These are phyloP conservation scores for Ephemerocybe angulata DNA, from an alignment of 768 basidiomycete species.

Conservation along the genomic window DNA sequence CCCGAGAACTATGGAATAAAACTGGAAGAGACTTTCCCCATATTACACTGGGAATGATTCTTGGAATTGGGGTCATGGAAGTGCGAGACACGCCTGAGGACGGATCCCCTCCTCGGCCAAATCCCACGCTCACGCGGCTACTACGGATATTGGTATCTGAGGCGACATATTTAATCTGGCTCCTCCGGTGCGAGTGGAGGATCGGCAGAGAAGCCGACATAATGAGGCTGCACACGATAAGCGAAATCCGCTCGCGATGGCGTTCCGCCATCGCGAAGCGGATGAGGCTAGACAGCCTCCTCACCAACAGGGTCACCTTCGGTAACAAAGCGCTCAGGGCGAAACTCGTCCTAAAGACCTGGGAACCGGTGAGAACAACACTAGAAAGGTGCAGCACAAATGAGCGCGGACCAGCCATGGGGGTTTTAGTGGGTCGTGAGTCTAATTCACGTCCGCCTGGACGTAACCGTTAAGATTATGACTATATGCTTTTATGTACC, in stretches of 20 bases:
- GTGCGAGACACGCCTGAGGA: conserved; percentile 2
- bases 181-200: conserved; percentile 19
- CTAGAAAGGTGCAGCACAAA: no score
- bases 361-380: no score
- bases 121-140: conserved; percentile 10
- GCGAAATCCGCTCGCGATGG: neutral
- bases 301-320: neutral
- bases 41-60: conserved; percentile 15
- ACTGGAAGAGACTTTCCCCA: conserved; percentile 1
- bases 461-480: no score
- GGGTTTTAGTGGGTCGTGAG: no score
- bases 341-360: neutral
- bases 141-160: conserved; percentile 23
- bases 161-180: conserved; percentile 26
- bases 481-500: no score
- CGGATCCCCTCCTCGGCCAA: neutral
- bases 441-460: no score
- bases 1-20: conserved; percentile 12
- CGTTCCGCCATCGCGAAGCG: neutral
- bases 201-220: conserved; percentile 13
- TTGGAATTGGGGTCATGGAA: conserved; percentile 15
- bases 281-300: neutral
- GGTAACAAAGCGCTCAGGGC: neutral
- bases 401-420: no score
- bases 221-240: neutral